Percentiles rank a stretch among this genome's conserved stretches.
Conservation (phyloP, 805 yeast genomes). For the Monosporozyma aquatica region DNA sequence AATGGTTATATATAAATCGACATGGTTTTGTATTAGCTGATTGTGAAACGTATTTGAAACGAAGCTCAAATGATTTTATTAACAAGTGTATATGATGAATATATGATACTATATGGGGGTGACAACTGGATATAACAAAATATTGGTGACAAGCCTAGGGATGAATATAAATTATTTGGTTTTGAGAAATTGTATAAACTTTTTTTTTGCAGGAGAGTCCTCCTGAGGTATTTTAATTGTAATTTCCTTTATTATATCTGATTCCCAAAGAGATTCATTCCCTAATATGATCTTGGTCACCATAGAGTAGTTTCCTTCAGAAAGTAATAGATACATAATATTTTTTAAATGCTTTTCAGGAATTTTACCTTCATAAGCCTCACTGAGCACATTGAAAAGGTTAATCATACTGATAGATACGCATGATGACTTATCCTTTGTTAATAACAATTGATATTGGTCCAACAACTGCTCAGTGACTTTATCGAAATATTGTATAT, state of each 20-base stretch:
- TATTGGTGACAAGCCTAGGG: too few species aligned
- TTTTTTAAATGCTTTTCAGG: background rate
- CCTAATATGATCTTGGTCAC: slow-evolving; percentile 2
- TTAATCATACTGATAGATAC: background rate
- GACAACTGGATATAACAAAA: too few species aligned
- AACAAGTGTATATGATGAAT: background rate
- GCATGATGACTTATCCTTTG: background rate
- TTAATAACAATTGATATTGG: background rate
- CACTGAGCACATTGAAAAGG: background rate
- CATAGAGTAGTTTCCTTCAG: slow-evolving; percentile 2
- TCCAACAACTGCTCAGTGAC: background rate
- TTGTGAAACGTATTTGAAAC: background rate
- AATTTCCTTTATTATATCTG: background rate
- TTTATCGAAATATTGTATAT: background rate
- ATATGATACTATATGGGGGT: background rate
- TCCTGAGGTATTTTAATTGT: background rate
- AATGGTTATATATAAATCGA: too few species aligned
- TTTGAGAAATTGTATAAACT: background rate
- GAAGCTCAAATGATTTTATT: background rate
- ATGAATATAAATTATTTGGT: too few species aligned
- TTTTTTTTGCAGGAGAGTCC: background rate
- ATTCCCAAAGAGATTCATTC: background rate
- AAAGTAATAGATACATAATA: background rate
- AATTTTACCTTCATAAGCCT: background rate
- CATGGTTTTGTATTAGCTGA: too few species aligned